Percentiles rank a stretch among this genome's conserved stretches.
Evolutionary conservation across 2,329 filamentous ascomycete species (phyloP).

Genomic region (Madurella mycetomatis): DNA sequence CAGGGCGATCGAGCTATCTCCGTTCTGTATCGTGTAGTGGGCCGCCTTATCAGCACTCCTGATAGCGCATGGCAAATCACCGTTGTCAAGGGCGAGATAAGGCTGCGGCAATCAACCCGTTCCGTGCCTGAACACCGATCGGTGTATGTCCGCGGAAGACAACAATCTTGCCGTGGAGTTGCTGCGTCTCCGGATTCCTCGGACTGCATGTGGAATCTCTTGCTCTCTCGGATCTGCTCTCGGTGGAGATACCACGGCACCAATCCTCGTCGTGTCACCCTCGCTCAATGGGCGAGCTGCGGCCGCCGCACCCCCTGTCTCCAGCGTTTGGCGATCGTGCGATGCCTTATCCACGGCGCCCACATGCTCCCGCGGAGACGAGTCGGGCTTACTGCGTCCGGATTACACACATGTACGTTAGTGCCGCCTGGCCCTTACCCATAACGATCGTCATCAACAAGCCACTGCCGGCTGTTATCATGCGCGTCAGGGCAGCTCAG

Average conservation of each 20-base stretch:
- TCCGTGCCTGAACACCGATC: slow-evolving; percentile 8
- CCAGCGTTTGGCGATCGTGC: neutral
- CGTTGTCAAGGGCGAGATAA: slow-evolving; percentile 21
- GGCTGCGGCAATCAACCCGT: slow-evolving; percentile 9
- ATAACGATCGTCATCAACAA: slow-evolving; percentile 4
- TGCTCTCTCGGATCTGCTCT: too few species aligned
- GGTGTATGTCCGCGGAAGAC: slow-evolving; percentile 23
- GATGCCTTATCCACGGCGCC: neutral
- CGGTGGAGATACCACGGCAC: neutral
- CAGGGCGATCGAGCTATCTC: slow-evolving; percentile 21
- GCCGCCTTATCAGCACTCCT: slow-evolving; percentile 22
- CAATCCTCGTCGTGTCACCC: neutral
- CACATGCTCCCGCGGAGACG: neutral
- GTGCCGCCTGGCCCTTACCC: neutral
- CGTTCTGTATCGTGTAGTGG: slow-evolving; percentile 17
- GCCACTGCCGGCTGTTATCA: slow-evolving; percentile 8
- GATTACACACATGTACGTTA: neutral
- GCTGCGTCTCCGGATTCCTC: slow-evolving; percentile 10
- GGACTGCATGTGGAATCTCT: neutral
- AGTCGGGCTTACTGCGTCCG: neutral
- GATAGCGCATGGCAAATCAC: slow-evolving; percentile 19
- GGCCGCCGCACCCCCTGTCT: neutral
- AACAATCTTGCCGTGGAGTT: neutral
- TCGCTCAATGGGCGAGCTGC: neutral
- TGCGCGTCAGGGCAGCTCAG: neutral